Conservation (phyloP, 1,284 basidiomycete species). For the Moesziomyces globuligerus region DNA sequence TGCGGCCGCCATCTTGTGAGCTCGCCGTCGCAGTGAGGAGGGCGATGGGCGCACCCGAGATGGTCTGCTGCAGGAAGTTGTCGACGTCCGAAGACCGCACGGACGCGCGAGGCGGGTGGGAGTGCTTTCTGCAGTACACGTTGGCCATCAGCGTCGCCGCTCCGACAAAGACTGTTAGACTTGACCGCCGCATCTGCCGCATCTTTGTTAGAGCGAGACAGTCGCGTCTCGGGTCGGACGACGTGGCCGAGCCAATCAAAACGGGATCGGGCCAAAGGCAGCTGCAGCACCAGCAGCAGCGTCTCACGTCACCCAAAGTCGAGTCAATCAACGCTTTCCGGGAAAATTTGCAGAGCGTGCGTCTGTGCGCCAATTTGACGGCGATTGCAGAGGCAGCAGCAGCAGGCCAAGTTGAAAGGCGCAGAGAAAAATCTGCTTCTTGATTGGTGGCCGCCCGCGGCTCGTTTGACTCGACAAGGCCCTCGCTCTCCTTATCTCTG, state of each 20-base stretch:
- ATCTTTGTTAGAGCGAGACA: background rate
- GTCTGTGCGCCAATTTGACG: background rate
- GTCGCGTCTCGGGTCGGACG: background rate
- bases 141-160: no score
- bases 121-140: no score
- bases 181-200: no score
- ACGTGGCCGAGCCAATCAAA: background rate
- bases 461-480: background rate
- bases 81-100: background rate
- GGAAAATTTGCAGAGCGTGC: background rate
- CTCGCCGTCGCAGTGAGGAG: background rate
- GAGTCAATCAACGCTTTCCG: background rate
- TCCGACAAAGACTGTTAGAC: no score
- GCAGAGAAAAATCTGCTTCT: background rate
- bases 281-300: background rate
- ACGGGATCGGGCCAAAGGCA: background rate
- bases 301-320: background rate
- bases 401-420: background rate
- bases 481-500: background rate
- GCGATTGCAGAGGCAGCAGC: background rate
- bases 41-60: no score
- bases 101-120: no score
- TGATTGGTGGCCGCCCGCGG: background rate
- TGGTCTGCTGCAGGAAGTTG: background rate
- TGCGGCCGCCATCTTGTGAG: slow-evolving; percentile 10